These are phyloP conservation scores for Phytopythium vexans DNA, from an alignment of 352 stramenopile species.

Conservation along the genomic window DNA sequence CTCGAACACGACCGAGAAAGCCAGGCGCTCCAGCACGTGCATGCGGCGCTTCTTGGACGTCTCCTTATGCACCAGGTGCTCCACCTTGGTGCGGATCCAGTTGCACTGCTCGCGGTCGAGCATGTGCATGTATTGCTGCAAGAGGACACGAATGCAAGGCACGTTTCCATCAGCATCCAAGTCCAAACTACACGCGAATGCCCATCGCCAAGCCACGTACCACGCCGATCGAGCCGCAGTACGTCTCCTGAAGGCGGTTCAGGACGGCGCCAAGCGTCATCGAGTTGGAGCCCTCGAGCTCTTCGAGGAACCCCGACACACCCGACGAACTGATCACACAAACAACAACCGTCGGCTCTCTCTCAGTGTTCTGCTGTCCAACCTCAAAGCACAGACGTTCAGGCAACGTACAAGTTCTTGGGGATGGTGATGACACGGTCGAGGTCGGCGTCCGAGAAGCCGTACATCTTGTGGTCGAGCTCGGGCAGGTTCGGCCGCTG, in stretches of 20 bases:
- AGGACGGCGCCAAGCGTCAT: constrained; percentile 96
- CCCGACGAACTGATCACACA: constrained; percentile 57
- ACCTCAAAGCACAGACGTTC: not conserved
- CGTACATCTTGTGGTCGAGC: constrained; percentile 91
- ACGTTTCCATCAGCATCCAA: not conserved
- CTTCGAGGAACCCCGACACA: constrained; percentile 88
- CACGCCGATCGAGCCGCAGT: constrained; percentile 96
- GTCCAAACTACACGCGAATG: not conserved
- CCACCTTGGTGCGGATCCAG: constrained; percentile 94
- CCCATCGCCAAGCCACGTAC: constrained; percentile 24
- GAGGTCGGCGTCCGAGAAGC: constrained; percentile 88
- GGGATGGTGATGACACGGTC: constrained; percentile 86
- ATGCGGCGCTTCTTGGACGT: constrained; percentile 92
- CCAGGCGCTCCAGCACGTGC: constrained; percentile 96
- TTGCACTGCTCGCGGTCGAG: constrained; percentile 95
- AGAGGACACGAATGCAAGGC: not conserved
- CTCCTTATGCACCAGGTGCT: constrained; percentile 66
- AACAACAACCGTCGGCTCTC: constrained; percentile 3
- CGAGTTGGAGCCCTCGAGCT: constrained; percentile 59
- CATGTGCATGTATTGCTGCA: constrained; percentile 99
- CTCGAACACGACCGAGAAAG: constrained; percentile 98
- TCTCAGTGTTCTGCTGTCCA: not conserved
- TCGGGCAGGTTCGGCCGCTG: constrained; percentile 63
- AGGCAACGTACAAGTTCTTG: constrained; percentile 76
- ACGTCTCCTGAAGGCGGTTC: constrained; percentile 93